These are phyloP conservation scores for Porphyrellus sp. DNA, from an alignment of 1,284 basidiomycete species.

Conservation along the genomic window DNA sequence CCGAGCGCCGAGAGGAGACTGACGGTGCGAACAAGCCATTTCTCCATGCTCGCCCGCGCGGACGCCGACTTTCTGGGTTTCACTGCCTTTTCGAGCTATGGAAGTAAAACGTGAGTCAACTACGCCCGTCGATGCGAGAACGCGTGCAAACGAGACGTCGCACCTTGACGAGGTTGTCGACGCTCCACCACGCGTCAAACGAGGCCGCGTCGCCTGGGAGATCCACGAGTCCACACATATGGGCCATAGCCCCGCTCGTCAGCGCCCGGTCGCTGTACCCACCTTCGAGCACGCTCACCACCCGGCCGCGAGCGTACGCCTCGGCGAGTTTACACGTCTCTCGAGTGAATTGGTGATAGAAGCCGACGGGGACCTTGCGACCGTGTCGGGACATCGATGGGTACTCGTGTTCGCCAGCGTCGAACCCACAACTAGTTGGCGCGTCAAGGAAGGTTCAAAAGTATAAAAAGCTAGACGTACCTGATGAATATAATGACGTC, in stretches of 20 bases:
- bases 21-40: slow-evolving; percentile 57
- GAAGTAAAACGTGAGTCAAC: neutral
- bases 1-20: slow-evolving; percentile 42
- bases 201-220: neutral
- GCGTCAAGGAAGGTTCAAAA: neutral
- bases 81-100: slow-evolving; percentile 67
- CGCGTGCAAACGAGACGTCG: neutral
- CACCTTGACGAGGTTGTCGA: slow-evolving; percentile 64
- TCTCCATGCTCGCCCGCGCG: slow-evolving; percentile 35
- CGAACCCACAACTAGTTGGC: slow-evolving; percentile 74
- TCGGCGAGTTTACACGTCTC: slow-evolving; percentile 73
- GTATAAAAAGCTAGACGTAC: slow-evolving; percentile 37
- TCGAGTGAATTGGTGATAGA: slow-evolving; percentile 82
- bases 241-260: slow-evolving; percentile 77
- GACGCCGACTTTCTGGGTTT: slow-evolving; percentile 57
- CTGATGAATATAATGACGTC: slow-evolving; percentile 85
- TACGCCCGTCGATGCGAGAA: no score
- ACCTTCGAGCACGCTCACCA: slow-evolving; percentile 90
- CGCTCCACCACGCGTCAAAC: slow-evolving; percentile 60
- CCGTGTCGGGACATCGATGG: slow-evolving; percentile 90
- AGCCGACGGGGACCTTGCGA: slow-evolving; percentile 84
- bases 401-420: slow-evolving; percentile 91
- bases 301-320: slow-evolving; percentile 60
- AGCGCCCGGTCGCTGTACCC: slow-evolving; percentile 92
- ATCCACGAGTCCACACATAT: slow-evolving; percentile 66